These are phyloP conservation scores for Pichia insulana DNA, from an alignment of 805 yeast species.

Conservation along the genomic window DNA sequence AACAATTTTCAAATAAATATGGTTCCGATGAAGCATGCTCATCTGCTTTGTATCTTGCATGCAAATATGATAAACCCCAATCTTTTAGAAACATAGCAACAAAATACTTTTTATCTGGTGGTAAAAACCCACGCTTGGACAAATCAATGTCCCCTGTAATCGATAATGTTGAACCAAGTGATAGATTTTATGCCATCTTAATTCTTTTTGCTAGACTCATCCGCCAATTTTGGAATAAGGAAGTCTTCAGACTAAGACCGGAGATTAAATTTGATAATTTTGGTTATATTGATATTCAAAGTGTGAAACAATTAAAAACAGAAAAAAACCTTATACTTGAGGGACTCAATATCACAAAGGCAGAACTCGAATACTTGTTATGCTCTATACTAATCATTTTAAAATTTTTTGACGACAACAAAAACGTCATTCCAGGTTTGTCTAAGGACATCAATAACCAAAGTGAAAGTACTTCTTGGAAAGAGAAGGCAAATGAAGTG, in stretches of 20 bases:
- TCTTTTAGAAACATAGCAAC: conserved; percentile 39
- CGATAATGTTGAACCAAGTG: conserved; percentile 80
- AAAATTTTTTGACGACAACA: conserved; percentile 62
- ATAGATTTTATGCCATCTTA: conserved; percentile 83
- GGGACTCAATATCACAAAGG: conserved; percentile 37
- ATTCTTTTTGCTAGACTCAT: conserved; percentile 70
- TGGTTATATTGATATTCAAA: conserved; percentile 30
- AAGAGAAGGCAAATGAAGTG: conserved; percentile 44
- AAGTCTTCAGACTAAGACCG: conserved; percentile 43
- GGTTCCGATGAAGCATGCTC: conserved; percentile 90
- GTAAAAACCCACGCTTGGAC: conserved; percentile 39
- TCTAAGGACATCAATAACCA: conserved; percentile 44
- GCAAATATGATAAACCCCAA: conserved; percentile 58
- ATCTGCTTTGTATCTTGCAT: conserved; percentile 74
- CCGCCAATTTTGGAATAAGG: conserved; percentile 68
- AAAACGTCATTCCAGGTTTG: conserved; percentile 51
- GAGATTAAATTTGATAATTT: conserved; percentile 27
- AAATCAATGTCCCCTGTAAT: conserved; percentile 34
- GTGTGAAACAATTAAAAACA: conserved; percentile 35
- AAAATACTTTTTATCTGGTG: conserved; percentile 43
- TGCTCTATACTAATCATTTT: conserved; percentile 63
- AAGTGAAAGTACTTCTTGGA: conserved; percentile 35
- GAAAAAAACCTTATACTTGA: conserved; percentile 30
- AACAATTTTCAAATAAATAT: conserved; percentile 64
- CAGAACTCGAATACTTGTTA: conserved; percentile 56